Evolutionary conservation across 2,329 filamentous ascomycete species (phyloP).

Genomic region (Pochonia chlamydosporia): DNA sequence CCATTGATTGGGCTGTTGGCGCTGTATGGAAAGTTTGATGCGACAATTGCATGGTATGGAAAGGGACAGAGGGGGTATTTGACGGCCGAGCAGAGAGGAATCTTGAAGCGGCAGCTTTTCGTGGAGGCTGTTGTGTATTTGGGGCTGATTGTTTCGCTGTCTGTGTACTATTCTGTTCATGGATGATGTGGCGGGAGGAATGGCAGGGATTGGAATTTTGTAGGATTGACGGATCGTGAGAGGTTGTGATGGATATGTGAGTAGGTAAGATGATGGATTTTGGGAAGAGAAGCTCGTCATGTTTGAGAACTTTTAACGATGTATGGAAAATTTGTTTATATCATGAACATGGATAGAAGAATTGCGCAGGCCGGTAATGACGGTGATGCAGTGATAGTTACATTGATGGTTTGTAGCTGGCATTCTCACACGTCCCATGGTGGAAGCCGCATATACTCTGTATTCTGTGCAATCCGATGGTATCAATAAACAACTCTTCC

Average conservation of each 20-base stretch:
- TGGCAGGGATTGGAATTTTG: no score
- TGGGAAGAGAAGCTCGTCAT: neutral
- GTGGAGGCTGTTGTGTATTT: constrained; percentile 27
- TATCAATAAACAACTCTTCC: no score
- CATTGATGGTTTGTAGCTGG: no score
- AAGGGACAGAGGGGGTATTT: constrained; percentile 37
- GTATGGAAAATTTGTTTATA: neutral
- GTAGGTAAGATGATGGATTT: neutral
- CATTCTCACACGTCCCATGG: no score
- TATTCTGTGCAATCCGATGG: no score
- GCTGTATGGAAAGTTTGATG: constrained; percentile 37
- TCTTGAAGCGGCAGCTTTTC: constrained; percentile 31
- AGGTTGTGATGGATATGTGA: neutral
- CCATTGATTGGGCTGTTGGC: constrained; percentile 42
- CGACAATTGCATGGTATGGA: constrained; percentile 42
- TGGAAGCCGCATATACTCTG: no score
- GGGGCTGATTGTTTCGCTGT: constrained; percentile 23
- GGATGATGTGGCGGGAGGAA: neutral
- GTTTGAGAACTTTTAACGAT: neutral
- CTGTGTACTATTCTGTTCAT: constrained; percentile 24
- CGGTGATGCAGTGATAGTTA: no score
- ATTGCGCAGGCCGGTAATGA: no score
- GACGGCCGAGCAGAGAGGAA: constrained; percentile 23
- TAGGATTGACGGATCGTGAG: no score
- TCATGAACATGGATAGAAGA: neutral